Conservation (phyloP, 306 rosid species). For the Casuarina glauca region DNA sequence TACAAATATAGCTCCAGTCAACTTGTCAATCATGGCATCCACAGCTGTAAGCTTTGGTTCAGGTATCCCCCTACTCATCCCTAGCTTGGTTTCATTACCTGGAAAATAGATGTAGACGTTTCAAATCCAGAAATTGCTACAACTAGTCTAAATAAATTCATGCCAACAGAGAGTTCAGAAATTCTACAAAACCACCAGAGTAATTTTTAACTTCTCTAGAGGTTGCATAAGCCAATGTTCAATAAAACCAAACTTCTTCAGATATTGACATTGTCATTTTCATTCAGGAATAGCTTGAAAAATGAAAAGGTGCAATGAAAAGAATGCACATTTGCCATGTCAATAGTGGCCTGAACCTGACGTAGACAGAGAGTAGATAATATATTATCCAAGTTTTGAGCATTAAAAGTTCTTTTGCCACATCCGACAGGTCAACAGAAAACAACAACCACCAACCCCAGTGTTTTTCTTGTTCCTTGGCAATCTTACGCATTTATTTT, state of each 20-base stretch:
- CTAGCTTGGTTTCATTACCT: slow-evolving; percentile 99
- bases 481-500: too few relatives aligned
- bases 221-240: background rate
- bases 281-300: background rate
- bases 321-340: background rate
- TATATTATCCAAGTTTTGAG: background rate
- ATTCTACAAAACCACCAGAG: background rate
- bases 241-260: background rate
- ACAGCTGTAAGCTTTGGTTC: slow-evolving; percentile 99
- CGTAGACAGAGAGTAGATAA: background rate
- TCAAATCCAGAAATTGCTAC: slow-evolving; percentile 19
- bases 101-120: slow-evolving; percentile 25
- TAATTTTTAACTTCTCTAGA: background rate
- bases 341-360: background rate
- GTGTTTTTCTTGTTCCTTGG: too few relatives aligned
- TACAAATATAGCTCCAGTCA: slow-evolving; percentile 95
- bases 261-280: background rate
- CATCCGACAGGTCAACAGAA: background rate
- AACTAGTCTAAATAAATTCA: slow-evolving; percentile 5
- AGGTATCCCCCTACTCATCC: slow-evolving; percentile 97
- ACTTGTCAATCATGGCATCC: slow-evolving; percentile 98
- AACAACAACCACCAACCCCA: too few relatives aligned
- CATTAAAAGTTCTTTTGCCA: background rate
- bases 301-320: background rate
- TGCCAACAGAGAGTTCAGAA: background rate